A percentile compares a stretch with the other conserved stretches of the same genome.
These are phyloP conservation scores for Pouteria campechiana DNA, from an alignment of 179 eudicot genomes.

Conservation along the genomic window DNA sequence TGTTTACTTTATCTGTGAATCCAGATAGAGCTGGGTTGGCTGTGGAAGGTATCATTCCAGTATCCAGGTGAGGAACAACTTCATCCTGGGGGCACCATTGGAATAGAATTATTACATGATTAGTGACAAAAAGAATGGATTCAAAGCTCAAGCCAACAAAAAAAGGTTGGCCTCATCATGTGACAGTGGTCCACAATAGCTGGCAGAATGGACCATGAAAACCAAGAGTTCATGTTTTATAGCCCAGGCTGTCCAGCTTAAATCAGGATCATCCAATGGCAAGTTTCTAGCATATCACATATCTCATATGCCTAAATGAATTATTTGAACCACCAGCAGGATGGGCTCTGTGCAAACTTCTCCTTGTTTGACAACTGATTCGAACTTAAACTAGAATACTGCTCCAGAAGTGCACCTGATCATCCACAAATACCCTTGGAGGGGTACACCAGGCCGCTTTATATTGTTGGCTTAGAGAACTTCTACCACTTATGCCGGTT, in stretches of 20 bases:
- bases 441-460: slow-evolving; percentile 99
- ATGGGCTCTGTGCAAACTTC: too few species aligned
- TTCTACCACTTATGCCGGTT: slow-evolving; percentile 82
- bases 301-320: too few species aligned
- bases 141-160: neutral
- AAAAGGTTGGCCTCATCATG: neutral
- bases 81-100: slow-evolving; percentile 54
- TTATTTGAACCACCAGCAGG: too few species aligned
- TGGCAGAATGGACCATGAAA: neutral
- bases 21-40: slow-evolving; percentile 68
- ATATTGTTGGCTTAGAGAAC: slow-evolving; percentile 70
- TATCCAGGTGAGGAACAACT: slow-evolving; percentile 68
- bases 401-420: slow-evolving; percentile 55
- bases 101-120: neutral
- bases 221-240: neutral
- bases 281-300: too few species aligned
- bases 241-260: too few species aligned
- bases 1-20: slow-evolving; percentile 50
- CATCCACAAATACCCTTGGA: slow-evolving; percentile 78
- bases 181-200: too few species aligned
- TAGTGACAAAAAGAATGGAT: neutral
- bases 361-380: too few species aligned
- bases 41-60: slow-evolving; percentile 77
- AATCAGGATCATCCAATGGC: too few species aligned
- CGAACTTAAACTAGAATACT: too few species aligned